phyloP scores from a whole-genome alignment of 2,329 filamentous ascomycete genomes.

The Colletotrichum gigasporum region DNA sequence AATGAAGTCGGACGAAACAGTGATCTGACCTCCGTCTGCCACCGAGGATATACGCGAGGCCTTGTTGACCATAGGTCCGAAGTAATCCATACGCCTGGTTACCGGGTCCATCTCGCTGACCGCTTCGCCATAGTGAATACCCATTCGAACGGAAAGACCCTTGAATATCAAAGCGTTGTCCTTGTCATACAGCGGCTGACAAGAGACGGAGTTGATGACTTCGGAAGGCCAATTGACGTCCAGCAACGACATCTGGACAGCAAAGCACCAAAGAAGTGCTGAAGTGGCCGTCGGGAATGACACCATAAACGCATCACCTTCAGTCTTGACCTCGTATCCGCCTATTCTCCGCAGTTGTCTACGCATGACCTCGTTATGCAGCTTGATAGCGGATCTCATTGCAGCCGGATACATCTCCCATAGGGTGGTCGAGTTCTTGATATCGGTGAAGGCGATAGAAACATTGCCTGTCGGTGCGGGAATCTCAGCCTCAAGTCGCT shows the following conservation, averaged over 20 bases:
- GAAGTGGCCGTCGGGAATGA: conserved; percentile 97
- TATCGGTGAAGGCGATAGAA: conserved; percentile 96
- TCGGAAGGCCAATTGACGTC: conserved; percentile 94
- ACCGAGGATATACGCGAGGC: conserved; percentile 93
- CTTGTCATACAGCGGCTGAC: conserved; percentile 83
- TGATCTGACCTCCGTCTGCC: conserved; percentile 96
- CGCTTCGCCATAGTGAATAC: conserved; percentile 93
- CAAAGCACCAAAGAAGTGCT: conserved; percentile 94
- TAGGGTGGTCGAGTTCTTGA: conserved; percentile 95
- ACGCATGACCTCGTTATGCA: conserved; percentile 97
- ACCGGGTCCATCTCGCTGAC: conserved; percentile 97
- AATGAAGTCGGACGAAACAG: conserved; percentile 96
- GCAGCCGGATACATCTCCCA: conserved; percentile 96
- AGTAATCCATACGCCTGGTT: conserved; percentile 98
- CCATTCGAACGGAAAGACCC: conserved; percentile 95
- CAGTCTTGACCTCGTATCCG: conserved; percentile 98
- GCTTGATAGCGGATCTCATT: conserved; percentile 96
- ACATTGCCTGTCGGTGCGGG: conserved; percentile 91
- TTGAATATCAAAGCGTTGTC: conserved; percentile 92
- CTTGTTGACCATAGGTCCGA: conserved; percentile 98
- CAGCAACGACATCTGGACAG: conserved; percentile 87
- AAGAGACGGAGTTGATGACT: conserved; percentile 86
- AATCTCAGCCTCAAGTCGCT: conserved; percentile 88
- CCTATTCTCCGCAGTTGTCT: conserved; percentile 92
- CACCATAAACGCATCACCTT: conserved; percentile 99